Conservation (phyloP, 495 filamentous ascomycete genomes). For the Podospora pseudocomata region DNA sequence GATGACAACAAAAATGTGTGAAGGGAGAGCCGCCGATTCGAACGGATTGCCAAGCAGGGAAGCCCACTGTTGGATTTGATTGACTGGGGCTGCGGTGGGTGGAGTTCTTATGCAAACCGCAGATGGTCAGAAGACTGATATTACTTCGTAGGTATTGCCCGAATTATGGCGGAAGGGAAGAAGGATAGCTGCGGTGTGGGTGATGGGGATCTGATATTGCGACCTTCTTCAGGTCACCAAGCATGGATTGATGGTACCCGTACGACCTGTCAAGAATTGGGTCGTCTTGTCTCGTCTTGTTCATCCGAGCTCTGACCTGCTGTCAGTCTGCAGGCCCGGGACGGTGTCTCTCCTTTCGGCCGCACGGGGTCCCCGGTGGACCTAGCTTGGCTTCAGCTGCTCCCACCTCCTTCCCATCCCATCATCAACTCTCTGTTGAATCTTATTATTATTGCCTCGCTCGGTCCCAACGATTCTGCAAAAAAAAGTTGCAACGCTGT, state of each 20-base stretch:
- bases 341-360: constrained; percentile 24
- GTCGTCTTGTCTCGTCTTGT: neutral
- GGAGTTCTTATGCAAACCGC: constrained; percentile 21
- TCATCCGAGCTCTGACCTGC: constrained; percentile 3
- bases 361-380: constrained; percentile 20
- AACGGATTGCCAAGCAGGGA: constrained; percentile 3
- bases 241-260: neutral
- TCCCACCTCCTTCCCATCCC: neutral
- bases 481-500: neutral
- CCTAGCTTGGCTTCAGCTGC: constrained; percentile 5
- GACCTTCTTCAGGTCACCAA: neutral
- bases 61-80: neutral
- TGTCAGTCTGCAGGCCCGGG: neutral
- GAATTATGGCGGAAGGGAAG: neutral
- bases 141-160: neutral
- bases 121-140: neutral
- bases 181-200: neutral
- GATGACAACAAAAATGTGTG: neutral
- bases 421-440: neutral
- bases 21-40: constrained; percentile 1
- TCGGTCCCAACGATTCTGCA: neutral
- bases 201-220: neutral
- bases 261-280: constrained; percentile 6
- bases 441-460: neutral
- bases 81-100: constrained; percentile 16